Base-by-base conservation (phyloP, 805 yeast species). In the Candida berthetii region DNA sequence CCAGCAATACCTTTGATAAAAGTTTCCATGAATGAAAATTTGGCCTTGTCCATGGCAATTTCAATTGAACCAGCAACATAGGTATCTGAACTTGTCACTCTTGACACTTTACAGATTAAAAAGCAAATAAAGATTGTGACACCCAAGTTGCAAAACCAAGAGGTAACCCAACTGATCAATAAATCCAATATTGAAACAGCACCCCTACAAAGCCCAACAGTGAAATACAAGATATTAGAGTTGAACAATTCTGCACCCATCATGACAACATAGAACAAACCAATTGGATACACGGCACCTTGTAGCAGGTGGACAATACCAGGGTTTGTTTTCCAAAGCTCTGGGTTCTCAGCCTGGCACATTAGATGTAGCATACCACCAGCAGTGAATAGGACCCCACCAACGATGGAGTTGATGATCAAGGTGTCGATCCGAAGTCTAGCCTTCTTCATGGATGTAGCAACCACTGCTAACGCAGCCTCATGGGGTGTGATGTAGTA, bases 361-460 rank as follows among this genome's bases (percentile, higher is more conserved):
- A 74, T 62, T 3, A 81, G 66, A 48, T 72, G 76, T 14, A 85
- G 65, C 85, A 84, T 80, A 0, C 90, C 86, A 10, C 93, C 93
- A 2, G 81, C 64, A 32, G 82, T 62, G 58, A 85, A 85, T 4
- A 85, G 57, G 2, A 82, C 48, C 0, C 88, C 93, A 4, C 89
- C 95, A 45, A 82, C 64, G 5, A 84, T 57, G 0, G 89, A 78
- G 55, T 83, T 83, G 17, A 84, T 52, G 0, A 77, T 48, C n/a
- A 85, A 56, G 1, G 80, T 70, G 43, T 80, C 82, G 4, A 78
- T 49, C 47, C 78, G 71, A 24, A 83, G 69, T 58, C 95, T 69
- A 4, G 90, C 74, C 54, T 85, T 85, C 60, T 85, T 85, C 93
- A 85, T 85, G 3, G 88, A 71, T 0, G 93, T 85, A 8, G 95